Evolutionary conservation across 2,329 filamentous ascomycete genomes (phyloP), one percentile per base, ranked within the genome.

Genomic region (Talaromyces sp.): DNA sequence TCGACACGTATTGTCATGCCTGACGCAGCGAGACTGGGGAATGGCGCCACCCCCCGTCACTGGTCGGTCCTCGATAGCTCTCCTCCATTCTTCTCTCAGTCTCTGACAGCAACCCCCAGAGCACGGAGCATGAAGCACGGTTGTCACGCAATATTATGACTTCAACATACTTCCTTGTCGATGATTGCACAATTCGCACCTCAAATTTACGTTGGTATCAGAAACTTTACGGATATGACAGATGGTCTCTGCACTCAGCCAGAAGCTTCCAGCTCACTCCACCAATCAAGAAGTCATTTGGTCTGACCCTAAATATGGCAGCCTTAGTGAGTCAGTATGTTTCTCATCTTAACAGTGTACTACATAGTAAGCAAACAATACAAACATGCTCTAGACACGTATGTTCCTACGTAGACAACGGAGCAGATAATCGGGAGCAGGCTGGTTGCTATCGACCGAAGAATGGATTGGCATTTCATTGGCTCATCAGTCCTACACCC

Each of bases 211-310:
- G 27, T 52, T 52, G 13, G n/a, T 16, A 33, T 37, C 14, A 39
- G 10, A 16, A 31, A 31, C 24, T 31, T 13, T 31, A 37, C n/a
- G 33, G 52, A 56, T 14, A 24, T 22, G 52, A 56, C 52, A 39
- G 52, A 16, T 50, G 56, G 47, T 22, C 19, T 54, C 47, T 54
- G 60, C 60, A 14, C 59, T 24, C 59, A 16, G 59, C 43, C 59
- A 62, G 60, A 62, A 62, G 60, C 47, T 62, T 62, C 60, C 33
- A 54, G 60, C 54, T 27, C 59, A 61, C 45, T n/a, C 57, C 22
- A 33, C 43, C 41, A 61, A 27, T 52, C 24, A 50, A 9, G 19
- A 4, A 50, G 33, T 61, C 59, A 62, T 16, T 47, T 50, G 60
- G 45, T 13, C 47, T 47, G n/a, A 22, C 48, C 45, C 33, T 27